phyloP scores from a whole-genome alignment of 139 green algal species.

The Tetradesmus lagerheimii region DNA sequence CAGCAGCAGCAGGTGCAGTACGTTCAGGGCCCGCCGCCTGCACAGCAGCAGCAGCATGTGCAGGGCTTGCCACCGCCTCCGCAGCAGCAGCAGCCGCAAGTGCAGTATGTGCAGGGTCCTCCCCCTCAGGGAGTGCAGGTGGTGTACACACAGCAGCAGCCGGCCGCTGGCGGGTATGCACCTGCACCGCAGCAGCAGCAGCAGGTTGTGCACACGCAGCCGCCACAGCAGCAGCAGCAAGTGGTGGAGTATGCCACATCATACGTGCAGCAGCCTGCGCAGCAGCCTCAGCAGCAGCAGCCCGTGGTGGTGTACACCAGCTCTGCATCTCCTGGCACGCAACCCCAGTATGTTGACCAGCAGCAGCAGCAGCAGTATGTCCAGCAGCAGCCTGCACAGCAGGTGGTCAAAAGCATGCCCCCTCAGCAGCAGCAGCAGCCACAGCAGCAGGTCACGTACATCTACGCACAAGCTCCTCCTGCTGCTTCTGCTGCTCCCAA shows the following conservation, averaged over 20 bases:
- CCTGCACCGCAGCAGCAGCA: not conserved
- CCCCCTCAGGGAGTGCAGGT: not conserved
- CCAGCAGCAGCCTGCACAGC: conserved; percentile 10
- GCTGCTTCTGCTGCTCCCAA: not conserved
- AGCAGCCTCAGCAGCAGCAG: not conserved
- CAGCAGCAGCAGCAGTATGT: not conserved
- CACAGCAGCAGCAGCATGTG: not conserved
- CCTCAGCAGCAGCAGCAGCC: not conserved
- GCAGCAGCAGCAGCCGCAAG: conserved; percentile 10
- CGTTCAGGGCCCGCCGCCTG: conserved; percentile 26
- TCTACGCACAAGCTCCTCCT: conserved; percentile 5
- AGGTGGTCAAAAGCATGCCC: not conserved
- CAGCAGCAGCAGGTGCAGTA: conserved; percentile 38
- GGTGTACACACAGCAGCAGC: not conserved
- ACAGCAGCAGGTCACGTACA: conserved; percentile 22
- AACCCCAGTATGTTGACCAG: conserved; percentile 7
- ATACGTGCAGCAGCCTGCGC: not conserved
- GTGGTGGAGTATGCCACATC: not conserved
- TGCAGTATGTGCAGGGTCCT: not conserved
- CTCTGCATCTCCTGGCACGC: not conserved
- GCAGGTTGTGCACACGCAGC: not conserved
- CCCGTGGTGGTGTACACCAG: conserved; percentile 19
- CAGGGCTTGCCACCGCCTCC: not conserved
- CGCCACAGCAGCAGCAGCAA: not conserved
- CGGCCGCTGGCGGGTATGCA: not conserved